phyloP scores from a whole-genome alignment of 108 stramenopile species.

The Parmales sp. region DNA sequence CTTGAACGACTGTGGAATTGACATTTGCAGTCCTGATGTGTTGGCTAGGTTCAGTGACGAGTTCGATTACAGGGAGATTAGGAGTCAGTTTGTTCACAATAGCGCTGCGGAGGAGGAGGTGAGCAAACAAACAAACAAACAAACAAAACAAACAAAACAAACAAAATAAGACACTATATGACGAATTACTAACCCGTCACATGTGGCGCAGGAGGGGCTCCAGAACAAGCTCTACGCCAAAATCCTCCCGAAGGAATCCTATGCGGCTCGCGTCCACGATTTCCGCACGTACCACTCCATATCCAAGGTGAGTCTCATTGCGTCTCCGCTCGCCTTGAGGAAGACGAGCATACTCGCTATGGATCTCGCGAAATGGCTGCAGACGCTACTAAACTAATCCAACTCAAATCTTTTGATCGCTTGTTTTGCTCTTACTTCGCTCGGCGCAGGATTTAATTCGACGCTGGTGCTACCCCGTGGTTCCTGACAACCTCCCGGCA shows the following conservation, averaged over 20 bases:
- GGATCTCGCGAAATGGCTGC: no score
- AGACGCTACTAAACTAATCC: no score
- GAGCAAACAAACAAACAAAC: neutral
- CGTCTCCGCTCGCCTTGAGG: no score
- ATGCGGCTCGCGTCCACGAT: slow-evolving; percentile 79
- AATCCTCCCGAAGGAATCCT: slow-evolving; percentile 48
- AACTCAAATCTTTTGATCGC: no score
- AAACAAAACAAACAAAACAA: no score
- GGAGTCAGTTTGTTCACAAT: slow-evolving; percentile 77
- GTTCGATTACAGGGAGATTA: slow-evolving; percentile 87
- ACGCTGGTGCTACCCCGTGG: slow-evolving; percentile 91
- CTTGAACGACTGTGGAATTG: slow-evolving; percentile 83
- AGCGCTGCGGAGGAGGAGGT: slow-evolving; percentile 82
- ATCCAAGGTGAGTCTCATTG: no score
- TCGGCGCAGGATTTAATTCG: slow-evolving; percentile 73
- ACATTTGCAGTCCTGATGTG: slow-evolving; percentile 94
- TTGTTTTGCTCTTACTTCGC: no score
- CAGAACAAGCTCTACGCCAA: slow-evolving; percentile 82
- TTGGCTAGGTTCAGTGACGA: slow-evolving; percentile 87
- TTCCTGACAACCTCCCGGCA: slow-evolving; percentile 63
- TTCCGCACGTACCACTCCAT: slow-evolving; percentile 71
- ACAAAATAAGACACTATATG: no score
- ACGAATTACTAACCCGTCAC: no score
- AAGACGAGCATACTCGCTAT: no score
- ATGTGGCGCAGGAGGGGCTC: slow-evolving; percentile 50